Evolutionary conservation across 371 early-diverging fungal species (phyloP).

Genomic region (Rhizopus microsporus): DNA sequence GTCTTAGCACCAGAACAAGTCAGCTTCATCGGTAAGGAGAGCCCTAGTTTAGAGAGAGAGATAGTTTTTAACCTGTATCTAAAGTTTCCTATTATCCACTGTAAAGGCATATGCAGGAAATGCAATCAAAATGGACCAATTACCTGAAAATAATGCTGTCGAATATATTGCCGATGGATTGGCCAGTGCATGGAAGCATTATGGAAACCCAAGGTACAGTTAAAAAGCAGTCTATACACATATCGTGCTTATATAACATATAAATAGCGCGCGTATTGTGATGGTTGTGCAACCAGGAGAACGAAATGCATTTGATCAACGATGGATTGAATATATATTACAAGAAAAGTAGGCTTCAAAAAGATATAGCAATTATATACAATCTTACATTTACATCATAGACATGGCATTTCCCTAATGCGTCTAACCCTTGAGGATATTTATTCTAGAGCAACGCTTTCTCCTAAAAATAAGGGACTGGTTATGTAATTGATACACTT

Average conservation of each 20-base stretch:
- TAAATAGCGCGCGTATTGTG: slow-evolving; percentile 74
- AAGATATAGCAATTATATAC: neutral
- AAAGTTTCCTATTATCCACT: slow-evolving; percentile 60
- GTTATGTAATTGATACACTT: slow-evolving; percentile 48
- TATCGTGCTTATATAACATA: neutral
- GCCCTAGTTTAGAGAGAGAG: neutral
- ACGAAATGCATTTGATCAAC: slow-evolving; percentile 93
- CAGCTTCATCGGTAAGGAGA: slow-evolving; percentile 75
- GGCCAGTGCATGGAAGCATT: slow-evolving; percentile 80
- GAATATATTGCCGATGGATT: slow-evolving; percentile 76
- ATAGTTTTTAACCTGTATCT: neutral
- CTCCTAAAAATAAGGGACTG: slow-evolving; percentile 58
- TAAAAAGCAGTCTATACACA: neutral
- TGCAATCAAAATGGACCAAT: slow-evolving; percentile 46
- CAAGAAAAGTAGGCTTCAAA: slow-evolving; percentile 63
- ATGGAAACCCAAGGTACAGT: slow-evolving; percentile 67
- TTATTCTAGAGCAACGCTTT: slow-evolving; percentile 53
- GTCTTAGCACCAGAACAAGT: slow-evolving; percentile 75
- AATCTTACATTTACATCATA: slow-evolving; percentile 23
- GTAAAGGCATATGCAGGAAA: slow-evolving; percentile 55
- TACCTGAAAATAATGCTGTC: slow-evolving; percentile 77
- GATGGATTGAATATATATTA: slow-evolving; percentile 86
- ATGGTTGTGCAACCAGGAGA: slow-evolving; percentile 95
- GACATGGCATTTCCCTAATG: slow-evolving; percentile 65
- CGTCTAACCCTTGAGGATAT: slow-evolving; percentile 73